Percentiles rank a stretch among this genome's conserved stretches.
Evolutionary conservation across 2,329 filamentous ascomycete genomes (phyloP).

Genomic region (Xenoacremonium recifei): DNA sequence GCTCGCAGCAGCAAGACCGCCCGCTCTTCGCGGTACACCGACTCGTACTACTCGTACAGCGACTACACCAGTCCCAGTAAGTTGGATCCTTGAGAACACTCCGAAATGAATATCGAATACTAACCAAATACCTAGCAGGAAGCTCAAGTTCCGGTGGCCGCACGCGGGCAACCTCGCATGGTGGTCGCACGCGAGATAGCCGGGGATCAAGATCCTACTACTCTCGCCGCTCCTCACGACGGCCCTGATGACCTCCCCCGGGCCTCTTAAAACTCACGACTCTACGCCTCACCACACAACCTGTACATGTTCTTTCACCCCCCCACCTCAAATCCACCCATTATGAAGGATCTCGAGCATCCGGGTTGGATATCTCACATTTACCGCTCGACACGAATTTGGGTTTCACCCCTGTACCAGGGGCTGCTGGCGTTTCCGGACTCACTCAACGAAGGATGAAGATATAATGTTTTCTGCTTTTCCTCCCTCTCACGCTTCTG

Average conservation of each 20-base stretch:
- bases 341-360: slow-evolving; percentile 14
- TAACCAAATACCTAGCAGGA: slow-evolving; percentile 32
- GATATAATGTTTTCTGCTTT: too few species aligned
- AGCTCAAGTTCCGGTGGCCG: slow-evolving; percentile 47
- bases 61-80: slow-evolving; percentile 51
- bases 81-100: too few species aligned
- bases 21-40: slow-evolving; percentile 48
- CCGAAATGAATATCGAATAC: too few species aligned
- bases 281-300: slow-evolving; percentile 11
- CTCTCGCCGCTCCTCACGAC: slow-evolving; percentile 25
- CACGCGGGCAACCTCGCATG: slow-evolving; percentile 36
- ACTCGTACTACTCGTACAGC: slow-evolving; percentile 54
- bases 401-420: slow-evolving; percentile 12
- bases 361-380: slow-evolving; percentile 13
- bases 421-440: slow-evolving; percentile 23
- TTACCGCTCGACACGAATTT: slow-evolving; percentile 9
- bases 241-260: slow-evolving; percentile 8
- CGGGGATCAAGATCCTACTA: slow-evolving; percentile 34
- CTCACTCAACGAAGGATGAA: slow-evolving; percentile 12
- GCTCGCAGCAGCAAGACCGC: slow-evolving; percentile 35
- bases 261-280: slow-evolving; percentile 4
- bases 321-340: slow-evolving; percentile 11
- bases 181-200: slow-evolving; percentile 31
- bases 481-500: too few species aligned
- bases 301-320: slow-evolving; percentile 23